Base-by-base conservation (phyloP, 192 early-diverging fungal genomes). In the Podila horticola region DNA sequence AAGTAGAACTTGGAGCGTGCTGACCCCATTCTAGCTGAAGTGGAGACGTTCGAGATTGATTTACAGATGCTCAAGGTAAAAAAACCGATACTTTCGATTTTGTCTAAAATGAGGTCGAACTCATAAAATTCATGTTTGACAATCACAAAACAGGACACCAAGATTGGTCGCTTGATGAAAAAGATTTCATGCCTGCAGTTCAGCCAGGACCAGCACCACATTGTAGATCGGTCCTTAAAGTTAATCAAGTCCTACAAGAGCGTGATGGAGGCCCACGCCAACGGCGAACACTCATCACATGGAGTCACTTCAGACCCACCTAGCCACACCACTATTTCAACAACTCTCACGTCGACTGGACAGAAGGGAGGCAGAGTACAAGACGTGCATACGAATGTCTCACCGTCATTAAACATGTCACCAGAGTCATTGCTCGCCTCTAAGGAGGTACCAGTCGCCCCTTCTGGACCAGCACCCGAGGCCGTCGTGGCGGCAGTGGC, bases 141-240 rank as follows among this genome's bases (percentile, higher is more conserved):
- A 17, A 15, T 51, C 26, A 13, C 50, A 62, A 24, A 49, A 64
- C 63, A 84, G 83, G 83, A 81, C 58, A 84, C 72, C 30, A 84
- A 84, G 58, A 81, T 84, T n/a, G 83, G 83, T 34, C 73, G 79
- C 17, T 61, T 84, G 5, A 84, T 84, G 83, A 79, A 79, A 64
- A 84, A 84, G 69, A 84, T 84, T 41, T 71, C 73, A 19, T 57
- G 24, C 22, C 57, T 75, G 19, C 52, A 84, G 49, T 69, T 81
- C 30, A 74, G 79, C 20, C 73, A 36, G 19, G 83, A 84, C 38
- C 71, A 57, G 15, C 61, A 75, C 36, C 62, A 64, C 5, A 75
- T 84, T 49, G 79, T 71, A 13, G 61, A 84, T 36, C 61, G 83
- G 26, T 74, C 72, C 30, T 55, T 67, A 26, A 74, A 84, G 36